Evolutionary conservation across 352 stramenopile species (phyloP).

Genomic region (Plasmopara viticola): DNA sequence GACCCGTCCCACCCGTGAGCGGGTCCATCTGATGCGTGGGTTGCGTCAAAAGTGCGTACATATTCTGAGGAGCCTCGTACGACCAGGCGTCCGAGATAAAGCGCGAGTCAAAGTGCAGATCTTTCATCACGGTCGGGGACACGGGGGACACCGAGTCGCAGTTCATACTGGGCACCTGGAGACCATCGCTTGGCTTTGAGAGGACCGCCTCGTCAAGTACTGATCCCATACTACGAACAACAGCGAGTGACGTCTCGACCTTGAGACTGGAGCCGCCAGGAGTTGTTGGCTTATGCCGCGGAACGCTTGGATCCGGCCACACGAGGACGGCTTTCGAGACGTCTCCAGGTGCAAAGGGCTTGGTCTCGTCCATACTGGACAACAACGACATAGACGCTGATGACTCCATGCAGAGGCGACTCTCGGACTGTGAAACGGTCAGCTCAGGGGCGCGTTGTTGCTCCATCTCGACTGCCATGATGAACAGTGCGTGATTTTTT

Average conservation of each 20-base stretch:
- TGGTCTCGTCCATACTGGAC: constrained; percentile 9
- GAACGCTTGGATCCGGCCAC: constrained; percentile 18
- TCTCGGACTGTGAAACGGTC: constrained; percentile 15
- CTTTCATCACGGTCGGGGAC: constrained; percentile 28
- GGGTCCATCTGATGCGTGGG: constrained; percentile 22
- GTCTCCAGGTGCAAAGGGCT: constrained; percentile 5
- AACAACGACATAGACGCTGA: background rate
- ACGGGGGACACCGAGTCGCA: constrained; percentile 24
- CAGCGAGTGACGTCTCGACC: constrained; percentile 12
- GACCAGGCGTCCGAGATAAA: constrained; percentile 40
- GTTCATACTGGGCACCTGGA: constrained; percentile 18
- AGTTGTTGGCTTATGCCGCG: constrained; percentile 16
- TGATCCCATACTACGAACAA: constrained; percentile 4
- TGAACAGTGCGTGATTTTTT: background rate
- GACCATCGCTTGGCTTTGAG: constrained; percentile 20
- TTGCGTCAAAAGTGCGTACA: constrained; percentile 43
- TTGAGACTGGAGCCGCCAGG: constrained; percentile 20
- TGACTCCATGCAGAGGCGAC: constrained; percentile 6
- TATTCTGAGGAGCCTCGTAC: constrained; percentile 45
- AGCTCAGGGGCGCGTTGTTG: constrained; percentile 26
- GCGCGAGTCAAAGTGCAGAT: constrained; percentile 42
- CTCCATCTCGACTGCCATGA: constrained; percentile 25
- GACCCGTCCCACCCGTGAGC: constrained; percentile 19
- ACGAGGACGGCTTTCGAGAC: constrained; percentile 3
- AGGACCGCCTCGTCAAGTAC: constrained; percentile 11